Conservation (phyloP, 164 flowering plant genomes). For the Nymphaea thermarum region DNA sequence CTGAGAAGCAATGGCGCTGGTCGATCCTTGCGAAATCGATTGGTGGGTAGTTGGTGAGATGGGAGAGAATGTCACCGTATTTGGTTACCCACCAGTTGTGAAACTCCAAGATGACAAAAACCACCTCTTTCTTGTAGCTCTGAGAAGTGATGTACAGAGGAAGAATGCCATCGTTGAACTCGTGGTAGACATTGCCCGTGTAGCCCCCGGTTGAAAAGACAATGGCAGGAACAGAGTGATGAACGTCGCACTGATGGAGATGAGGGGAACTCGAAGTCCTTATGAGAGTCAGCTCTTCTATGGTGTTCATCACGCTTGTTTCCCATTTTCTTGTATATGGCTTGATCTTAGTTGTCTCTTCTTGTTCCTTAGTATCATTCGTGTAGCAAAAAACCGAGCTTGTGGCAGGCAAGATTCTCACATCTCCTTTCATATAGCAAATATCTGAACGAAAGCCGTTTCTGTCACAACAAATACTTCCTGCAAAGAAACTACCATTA, state of each 20-base stretch:
- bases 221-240: slow-evolving; percentile 70
- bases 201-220: slow-evolving; percentile 90
- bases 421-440: slow-evolving; percentile 83
- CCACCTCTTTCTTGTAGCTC: slow-evolving; percentile 54
- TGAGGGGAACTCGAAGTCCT: slow-evolving; percentile 9
- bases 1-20: slow-evolving; percentile 68
- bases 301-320: slow-evolving; percentile 49
- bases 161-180: slow-evolving; percentile 83
- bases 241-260: slow-evolving; percentile 44
- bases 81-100: slow-evolving; percentile 81
- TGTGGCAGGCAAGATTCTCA: slow-evolving; percentile 60
- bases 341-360: slow-evolving; percentile 48
- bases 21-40: slow-evolving; percentile 44
- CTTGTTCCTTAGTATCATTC: slow-evolving; percentile 11
- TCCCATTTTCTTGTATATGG: slow-evolving; percentile 98
- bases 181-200: slow-evolving; percentile 90
- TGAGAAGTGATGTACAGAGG: slow-evolving; percentile 84
- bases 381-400: slow-evolving; percentile 52
- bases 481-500: slow-evolving; percentile 17
- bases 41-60: slow-evolving; percentile 55
- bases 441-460: slow-evolving; percentile 52
- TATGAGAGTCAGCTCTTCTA: slow-evolving; percentile 51
- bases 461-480: slow-evolving; percentile 75
- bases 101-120: slow-evolving; percentile 75
- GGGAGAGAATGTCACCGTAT: slow-evolving; percentile 54